Percentiles rank a stretch among this genome's conserved stretches.
Evolutionary conservation across 2,329 filamentous ascomycete species (phyloP).

Genomic region (Neonectria faginata): DNA sequence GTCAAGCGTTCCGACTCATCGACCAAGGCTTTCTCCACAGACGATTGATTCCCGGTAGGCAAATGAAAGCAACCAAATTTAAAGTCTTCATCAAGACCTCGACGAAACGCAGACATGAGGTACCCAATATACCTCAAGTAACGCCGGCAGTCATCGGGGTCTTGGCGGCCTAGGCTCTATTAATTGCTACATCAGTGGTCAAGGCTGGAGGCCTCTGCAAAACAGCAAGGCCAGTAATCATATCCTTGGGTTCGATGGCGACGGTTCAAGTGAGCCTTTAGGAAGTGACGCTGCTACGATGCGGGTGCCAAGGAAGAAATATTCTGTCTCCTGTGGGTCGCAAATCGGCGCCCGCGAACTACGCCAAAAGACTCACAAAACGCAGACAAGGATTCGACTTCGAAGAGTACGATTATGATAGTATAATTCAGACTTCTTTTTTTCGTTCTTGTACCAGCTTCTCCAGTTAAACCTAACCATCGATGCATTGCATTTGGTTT

Average conservation of each 20-base stretch:
- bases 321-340: too few species aligned
- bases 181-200: constrained; percentile 11
- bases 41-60: background rate
- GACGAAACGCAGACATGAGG: constrained; percentile 3
- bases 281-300: constrained; percentile 95
- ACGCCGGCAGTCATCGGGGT: constrained; percentile 4
- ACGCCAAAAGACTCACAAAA: too few species aligned
- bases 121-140: background rate
- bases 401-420: too few species aligned
- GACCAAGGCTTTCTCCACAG: background rate
- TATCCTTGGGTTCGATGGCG: too few species aligned
- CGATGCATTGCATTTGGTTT: too few species aligned
- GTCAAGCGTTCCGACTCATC: constrained; percentile 6
- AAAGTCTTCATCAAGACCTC: background rate
- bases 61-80: constrained; percentile 12
- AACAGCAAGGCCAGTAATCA: too few species aligned
- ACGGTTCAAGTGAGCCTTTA: constrained; percentile 48
- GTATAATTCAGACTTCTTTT: too few species aligned
- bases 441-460: too few species aligned
- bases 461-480: too few species aligned
- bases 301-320: constrained; percentile 59
- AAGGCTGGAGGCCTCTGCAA: constrained; percentile 68
- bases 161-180: background rate
- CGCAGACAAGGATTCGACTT: too few species aligned
- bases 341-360: too few species aligned